phyloP scores from a whole-genome alignment of 805 yeast genomes.

The Wickerhamomyces strasburgensis region DNA sequence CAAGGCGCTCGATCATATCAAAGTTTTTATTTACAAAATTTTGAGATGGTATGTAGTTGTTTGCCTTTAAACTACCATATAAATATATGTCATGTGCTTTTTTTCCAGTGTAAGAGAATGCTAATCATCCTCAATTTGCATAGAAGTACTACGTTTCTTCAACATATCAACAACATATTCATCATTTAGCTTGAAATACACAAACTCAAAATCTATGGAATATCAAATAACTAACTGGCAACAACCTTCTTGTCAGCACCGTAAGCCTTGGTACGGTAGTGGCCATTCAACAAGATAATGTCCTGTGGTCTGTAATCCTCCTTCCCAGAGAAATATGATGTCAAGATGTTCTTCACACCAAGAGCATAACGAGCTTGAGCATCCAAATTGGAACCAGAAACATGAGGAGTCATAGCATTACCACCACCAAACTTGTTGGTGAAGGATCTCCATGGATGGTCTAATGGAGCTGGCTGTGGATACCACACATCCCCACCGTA shows the following conservation, averaged over 20 bases:
- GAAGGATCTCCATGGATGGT: constrained; percentile 76
- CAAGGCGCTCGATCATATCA: no score
- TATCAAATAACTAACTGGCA: no score
- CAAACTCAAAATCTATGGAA: no score
- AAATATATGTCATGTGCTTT: no score
- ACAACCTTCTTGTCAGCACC: constrained; percentile 44
- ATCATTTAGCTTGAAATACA: no score
- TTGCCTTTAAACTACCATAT: no score
- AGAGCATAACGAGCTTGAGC: constrained; percentile 71
- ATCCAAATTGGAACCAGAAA: constrained; percentile 74
- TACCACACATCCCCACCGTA: constrained; percentile 86
- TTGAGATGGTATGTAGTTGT: no score
- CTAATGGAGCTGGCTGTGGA: constrained; percentile 78
- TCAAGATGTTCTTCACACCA: constrained; percentile 64
- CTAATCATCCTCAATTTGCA: no score
- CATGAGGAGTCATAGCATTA: constrained; percentile 82
- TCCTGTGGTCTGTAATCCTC: constrained; percentile 72
- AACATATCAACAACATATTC: no score
- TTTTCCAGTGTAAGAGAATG: no score
- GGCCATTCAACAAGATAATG: constrained; percentile 64
- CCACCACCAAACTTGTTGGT: constrained; percentile 64
- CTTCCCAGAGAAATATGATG: constrained; percentile 56
- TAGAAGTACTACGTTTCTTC: no score
- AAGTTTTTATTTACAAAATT: no score
- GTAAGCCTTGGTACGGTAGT: constrained; percentile 69